Evolutionary conservation across 2,329 filamentous ascomycete genomes (phyloP).

Genomic region (Hypoxylon sp.): DNA sequence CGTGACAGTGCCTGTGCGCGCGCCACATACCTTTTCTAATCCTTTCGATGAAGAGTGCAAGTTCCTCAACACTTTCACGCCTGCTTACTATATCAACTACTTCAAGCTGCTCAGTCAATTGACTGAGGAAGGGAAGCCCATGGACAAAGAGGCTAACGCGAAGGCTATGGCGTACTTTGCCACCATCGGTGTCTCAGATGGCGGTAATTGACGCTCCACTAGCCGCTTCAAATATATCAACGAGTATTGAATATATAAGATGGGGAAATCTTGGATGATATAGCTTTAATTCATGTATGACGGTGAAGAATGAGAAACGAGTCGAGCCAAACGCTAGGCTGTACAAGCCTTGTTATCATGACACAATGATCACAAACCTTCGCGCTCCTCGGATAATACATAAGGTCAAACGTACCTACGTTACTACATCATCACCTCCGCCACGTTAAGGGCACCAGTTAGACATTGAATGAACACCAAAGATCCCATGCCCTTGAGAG

Average conservation of each 20-base stretch:
- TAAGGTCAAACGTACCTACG: too few relatives aligned
- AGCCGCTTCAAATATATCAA: background rate
- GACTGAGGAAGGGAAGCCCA: slow-evolving; percentile 9
- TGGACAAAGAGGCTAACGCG: slow-evolving; percentile 10
- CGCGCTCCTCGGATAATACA: too few relatives aligned
- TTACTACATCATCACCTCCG: too few relatives aligned
- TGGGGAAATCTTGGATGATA: background rate
- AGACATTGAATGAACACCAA: too few relatives aligned
- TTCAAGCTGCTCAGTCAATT: slow-evolving; percentile 16
- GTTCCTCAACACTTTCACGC: slow-evolving; percentile 16
- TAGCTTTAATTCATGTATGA: background rate
- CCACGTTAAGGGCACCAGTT: too few relatives aligned
- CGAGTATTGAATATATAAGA: background rate
- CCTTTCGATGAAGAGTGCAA: slow-evolving; percentile 9
- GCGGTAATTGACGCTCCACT: background rate
- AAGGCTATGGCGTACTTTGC: slow-evolving; percentile 21
- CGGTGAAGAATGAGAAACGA: too few relatives aligned
- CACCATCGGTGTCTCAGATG: slow-evolving; percentile 3
- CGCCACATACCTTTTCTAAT: slow-evolving; percentile 3
- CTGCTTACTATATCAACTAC: slow-evolving; percentile 23
- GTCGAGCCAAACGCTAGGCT: too few relatives aligned
- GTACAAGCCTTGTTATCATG: too few relatives aligned
- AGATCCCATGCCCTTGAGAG: too few relatives aligned
- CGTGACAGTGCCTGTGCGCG: slow-evolving; percentile 9
- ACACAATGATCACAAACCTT: too few relatives aligned